Base-by-base conservation (phyloP, 495 filamentous ascomycete species). In the Hapsidospora chrysogenum region DNA sequence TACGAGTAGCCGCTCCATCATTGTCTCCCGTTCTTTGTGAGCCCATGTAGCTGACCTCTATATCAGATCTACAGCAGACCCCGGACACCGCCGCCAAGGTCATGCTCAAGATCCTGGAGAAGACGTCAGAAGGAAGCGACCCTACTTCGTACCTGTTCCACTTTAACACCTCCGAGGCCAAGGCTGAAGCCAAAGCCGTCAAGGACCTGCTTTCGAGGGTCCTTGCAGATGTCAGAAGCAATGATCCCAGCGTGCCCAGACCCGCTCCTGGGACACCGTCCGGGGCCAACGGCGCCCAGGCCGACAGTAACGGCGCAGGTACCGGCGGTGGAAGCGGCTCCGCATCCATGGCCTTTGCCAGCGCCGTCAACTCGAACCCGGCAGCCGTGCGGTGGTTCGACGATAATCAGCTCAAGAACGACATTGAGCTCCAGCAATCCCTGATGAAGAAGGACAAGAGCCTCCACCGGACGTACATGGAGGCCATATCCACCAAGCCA, bases 51-150 rank as follows among this genome's bases (percentile, higher is more conserved):
- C 23, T 26, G 23, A 26, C 11, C 23, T 26, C 20, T n/a, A n/a
- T 35, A 6, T 11, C 37, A 80, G 75, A 96, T 60, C 68, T 97
- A 26, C 85, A 96, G 48, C 86, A 94, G 53, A 95, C 89, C 1
- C 85, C 86, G 0, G 80, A 77, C 29, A 74, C 60, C 6, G 71
- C 65, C 13, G 58, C 81, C 9, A 96, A 94, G 59, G 85, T 92
- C 31, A 89, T 92, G 68, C 67, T 94, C 28, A 89, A 85, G 53
- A 70, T 96, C 33, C 77, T 92, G 44, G 75, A 72, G 34, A 74
- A 80, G 43, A 57, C 72, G 18, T 60, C 64, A 28, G 49, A 55
- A 1, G 58, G 60, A 10, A 47, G 60, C 16, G 61, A 72, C 4
- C 56, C 76, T 2, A 71, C 80, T 27, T 68, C 71, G 31, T 82